Conservation (phyloP, 805 yeast genomes). For the Torulaspora quercuum region DNA sequence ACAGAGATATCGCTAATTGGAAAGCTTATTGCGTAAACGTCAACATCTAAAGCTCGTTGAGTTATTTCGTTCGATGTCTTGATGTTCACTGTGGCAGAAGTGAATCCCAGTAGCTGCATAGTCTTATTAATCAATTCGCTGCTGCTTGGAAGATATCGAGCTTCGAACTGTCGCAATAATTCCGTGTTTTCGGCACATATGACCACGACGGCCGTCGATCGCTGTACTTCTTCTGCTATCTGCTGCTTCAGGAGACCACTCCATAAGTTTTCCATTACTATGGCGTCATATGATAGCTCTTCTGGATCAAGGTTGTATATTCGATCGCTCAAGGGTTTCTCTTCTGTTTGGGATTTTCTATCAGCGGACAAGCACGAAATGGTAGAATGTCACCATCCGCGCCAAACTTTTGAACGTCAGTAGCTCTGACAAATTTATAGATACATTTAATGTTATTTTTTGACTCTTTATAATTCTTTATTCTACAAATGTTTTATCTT, state of each 20-base stretch:
- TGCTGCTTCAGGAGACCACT: slow-evolving; percentile 4
- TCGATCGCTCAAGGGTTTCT: too few species aligned
- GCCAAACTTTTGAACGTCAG: too few species aligned
- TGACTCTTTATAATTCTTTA: slow-evolving; percentile 5
- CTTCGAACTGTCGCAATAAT: slow-evolving; percentile 11
- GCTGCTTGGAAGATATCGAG: slow-evolving; percentile 9
- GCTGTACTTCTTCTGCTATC: not conserved
- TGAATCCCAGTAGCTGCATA: slow-evolving; percentile 9
- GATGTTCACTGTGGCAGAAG: not conserved
- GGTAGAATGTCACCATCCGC: too few species aligned
- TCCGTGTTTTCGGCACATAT: slow-evolving; percentile 12
- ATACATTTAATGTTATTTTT: slow-evolving; percentile 2
- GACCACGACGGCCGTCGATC: slow-evolving; percentile 2
- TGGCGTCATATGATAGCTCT: too few species aligned
- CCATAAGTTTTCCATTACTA: slow-evolving; percentile 6
- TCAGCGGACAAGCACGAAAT: too few species aligned
- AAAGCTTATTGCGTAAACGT: slow-evolving; percentile 8
- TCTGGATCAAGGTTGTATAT: too few species aligned
- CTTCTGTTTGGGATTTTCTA: too few species aligned
- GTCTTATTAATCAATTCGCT: slow-evolving; percentile 6
- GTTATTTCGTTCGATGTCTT: not conserved
- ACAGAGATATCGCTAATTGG: slow-evolving; percentile 3
- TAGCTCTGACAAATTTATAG: too few species aligned
- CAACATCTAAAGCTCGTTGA: not conserved
- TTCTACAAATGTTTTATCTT: slow-evolving; percentile 9